Evolutionary conservation across 768 basidiomycete species (phyloP).

Genomic region (Lactarius quietus): DNA sequence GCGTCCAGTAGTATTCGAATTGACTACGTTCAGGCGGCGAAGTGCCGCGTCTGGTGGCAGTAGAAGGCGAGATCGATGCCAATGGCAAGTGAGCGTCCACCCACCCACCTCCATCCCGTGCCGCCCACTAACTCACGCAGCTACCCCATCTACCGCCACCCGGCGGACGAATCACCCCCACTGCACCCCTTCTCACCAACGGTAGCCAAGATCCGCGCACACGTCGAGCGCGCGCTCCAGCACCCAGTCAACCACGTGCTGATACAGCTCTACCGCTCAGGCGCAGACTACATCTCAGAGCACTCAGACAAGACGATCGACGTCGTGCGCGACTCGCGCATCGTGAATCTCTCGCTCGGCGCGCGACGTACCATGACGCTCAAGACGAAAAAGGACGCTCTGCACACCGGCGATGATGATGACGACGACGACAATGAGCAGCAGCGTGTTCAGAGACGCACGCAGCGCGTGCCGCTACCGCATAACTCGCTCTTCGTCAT

Average conservation of each 20-base stretch:
- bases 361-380: slow-evolving; percentile 75
- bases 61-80: slow-evolving; percentile 50
- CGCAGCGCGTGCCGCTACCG: slow-evolving; percentile 67
- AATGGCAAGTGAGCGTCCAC: slow-evolving; percentile 44
- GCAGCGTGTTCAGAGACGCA: slow-evolving; percentile 10
- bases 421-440: background rate
- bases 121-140: slow-evolving; percentile 35
- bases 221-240: slow-evolving; percentile 53
- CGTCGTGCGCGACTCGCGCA: slow-evolving; percentile 64
- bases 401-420: background rate
- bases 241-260: slow-evolving; percentile 82
- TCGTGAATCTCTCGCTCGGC: slow-evolving; percentile 80
- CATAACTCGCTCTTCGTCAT: slow-evolving; percentile 84
- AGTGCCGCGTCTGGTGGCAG: slow-evolving; percentile 62
- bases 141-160: slow-evolving; percentile 79
- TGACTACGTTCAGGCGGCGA: slow-evolving; percentile 53
- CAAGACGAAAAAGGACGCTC: slow-evolving; percentile 53
- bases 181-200: slow-evolving; percentile 65
- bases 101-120: background rate
- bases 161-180: slow-evolving; percentile 72
- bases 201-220: slow-evolving; percentile 58
- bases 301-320: slow-evolving; percentile 88
- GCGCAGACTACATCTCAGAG: slow-evolving; percentile 80
- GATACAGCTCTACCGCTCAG: slow-evolving; percentile 76
- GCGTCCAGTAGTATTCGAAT: background rate